A percentile compares a stretch with the other conserved stretches of the same genome.
Evolutionary conservation across 2,329 filamentous ascomycete species (phyloP).

Genomic region (Calonectria henricotiae): DNA sequence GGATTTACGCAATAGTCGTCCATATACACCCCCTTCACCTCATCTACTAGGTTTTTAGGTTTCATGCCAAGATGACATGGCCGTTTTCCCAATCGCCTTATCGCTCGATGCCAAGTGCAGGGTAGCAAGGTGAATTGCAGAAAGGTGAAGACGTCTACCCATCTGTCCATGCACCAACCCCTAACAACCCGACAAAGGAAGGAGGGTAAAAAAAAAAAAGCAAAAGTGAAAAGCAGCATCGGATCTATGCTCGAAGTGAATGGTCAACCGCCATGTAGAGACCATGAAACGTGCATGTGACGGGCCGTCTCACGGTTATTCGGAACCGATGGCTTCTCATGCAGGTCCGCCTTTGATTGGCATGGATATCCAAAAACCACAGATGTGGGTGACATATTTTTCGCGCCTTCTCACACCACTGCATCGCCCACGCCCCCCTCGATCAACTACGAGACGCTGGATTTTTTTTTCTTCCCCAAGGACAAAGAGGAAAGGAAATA

Average conservation of each 20-base stretch:
- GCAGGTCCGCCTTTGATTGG: conserved; percentile 47
- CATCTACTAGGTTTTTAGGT: not conserved
- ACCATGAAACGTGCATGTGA: conserved; percentile 29
- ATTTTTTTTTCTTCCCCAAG: not conserved
- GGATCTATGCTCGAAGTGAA: conserved; percentile 41
- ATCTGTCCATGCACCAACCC: conserved; percentile 41
- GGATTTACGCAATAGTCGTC: not conserved
- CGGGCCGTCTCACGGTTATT: conserved; percentile 26
- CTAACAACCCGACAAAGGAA: conserved; percentile 19
- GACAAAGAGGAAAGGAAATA: conserved; percentile 21
- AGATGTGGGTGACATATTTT: not conserved
- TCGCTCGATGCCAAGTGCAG: conserved; percentile 12
- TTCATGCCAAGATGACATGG: not conserved
- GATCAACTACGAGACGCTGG: not conserved
- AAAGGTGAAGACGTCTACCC: conserved; percentile 33
- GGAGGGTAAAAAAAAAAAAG: conserved; percentile 19
- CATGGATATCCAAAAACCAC: conserved; percentile 34
- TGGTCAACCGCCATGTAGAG: conserved; percentile 34
- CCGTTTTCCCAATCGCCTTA: not conserved
- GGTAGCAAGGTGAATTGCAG: conserved; percentile 26
- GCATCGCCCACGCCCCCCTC: not conserved
- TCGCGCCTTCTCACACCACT: not conserved
- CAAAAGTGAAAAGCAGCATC: conserved; percentile 32
- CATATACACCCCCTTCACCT: not conserved
- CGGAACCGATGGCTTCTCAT: conserved; percentile 34